Conservation (phyloP, 768 basidiomycete species). For the Trametes gibbosa region DNA sequence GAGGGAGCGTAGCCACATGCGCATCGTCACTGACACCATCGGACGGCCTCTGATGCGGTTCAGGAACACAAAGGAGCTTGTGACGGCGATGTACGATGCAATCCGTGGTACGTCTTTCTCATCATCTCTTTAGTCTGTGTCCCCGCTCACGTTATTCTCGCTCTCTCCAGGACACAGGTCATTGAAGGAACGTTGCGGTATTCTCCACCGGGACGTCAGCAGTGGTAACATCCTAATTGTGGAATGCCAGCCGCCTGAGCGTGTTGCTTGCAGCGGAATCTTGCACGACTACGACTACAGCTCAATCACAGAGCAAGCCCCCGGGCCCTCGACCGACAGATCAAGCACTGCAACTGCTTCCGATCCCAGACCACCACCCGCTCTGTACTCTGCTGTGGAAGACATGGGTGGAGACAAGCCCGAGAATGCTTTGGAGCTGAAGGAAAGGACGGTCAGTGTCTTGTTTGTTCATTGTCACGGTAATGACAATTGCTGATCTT, state of each 20-base stretch:
- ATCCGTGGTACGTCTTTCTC: constrained; percentile 4
- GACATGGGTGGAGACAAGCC: neutral
- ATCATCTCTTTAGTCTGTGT: neutral
- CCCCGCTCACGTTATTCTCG: neutral
- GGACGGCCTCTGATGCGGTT: constrained; percentile 8
- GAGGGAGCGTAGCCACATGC: constrained; percentile 13
- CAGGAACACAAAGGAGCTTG: constrained; percentile 7
- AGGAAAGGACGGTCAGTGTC: neutral
- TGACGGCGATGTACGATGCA: constrained; percentile 10
- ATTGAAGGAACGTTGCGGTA: neutral
- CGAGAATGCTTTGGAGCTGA: neutral
- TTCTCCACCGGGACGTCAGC: neutral
- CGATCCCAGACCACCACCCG: neutral
- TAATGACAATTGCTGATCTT: too few relatives aligned
- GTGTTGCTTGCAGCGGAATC: neutral
- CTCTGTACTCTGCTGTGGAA: neutral
- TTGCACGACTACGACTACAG: neutral
- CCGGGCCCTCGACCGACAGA: neutral
- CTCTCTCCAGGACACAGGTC: neutral
- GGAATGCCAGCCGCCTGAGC: neutral
- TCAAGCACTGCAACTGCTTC: neutral
- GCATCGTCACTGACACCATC: constrained; percentile 8
- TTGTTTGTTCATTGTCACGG: neutral
- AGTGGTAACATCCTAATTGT: constrained; percentile 4
- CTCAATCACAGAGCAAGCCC: neutral